Base-by-base conservation (phyloP, 2,329 filamentous ascomycete species). In the Myrmaecium sp. region DNA sequence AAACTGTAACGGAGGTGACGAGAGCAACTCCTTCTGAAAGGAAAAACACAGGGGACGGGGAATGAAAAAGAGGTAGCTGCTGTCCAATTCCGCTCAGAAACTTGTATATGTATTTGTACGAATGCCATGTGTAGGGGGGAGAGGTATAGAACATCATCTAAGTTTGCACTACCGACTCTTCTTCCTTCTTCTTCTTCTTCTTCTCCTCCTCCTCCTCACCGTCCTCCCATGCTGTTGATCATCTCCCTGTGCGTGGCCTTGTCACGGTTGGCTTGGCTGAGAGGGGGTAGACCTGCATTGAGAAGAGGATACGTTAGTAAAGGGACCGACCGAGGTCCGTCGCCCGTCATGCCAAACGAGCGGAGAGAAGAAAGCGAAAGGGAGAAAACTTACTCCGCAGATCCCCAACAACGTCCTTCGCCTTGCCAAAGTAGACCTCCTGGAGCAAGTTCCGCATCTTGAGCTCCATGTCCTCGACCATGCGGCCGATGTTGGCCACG, bases 361-460 rank as follows among this genome's bases (percentile, higher is more conserved):
- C 11, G 18, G 8, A n/a, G 18, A n/a, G n/a, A n/a, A n/a, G 23
- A 11, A 14, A 12, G 9, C 19, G 10, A 9, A 14, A 12, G 24
- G 14, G 7, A 26, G 15, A 17, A 10, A 31, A 45, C 59, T 52
- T 58, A 65, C 84, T 95, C 51, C 89, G 69, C 54, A 98, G 57
- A 52, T 98, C 86, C 29, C 86, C 89, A 3, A 98, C 86, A 3
- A 98, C 83, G 55, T 98, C 89, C 67, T 92, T 94, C 29, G 89
- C 86, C 64, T 98, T 98, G 49, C 89, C 89, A 57, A 98, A 98
- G 60, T 98, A 98, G 26, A 98, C 89, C 57, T 98, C 89, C 63
- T 98, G 62, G 18, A 98, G 61, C 54, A 95, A 55, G 55, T 98
- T 98, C 38, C 89, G 72, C 89, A 98, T 95, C 66, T 94, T 93